Base-by-base conservation (phyloP, 2,329 filamentous ascomycete species). In the Sclerotinia trifoliorum region DNA sequence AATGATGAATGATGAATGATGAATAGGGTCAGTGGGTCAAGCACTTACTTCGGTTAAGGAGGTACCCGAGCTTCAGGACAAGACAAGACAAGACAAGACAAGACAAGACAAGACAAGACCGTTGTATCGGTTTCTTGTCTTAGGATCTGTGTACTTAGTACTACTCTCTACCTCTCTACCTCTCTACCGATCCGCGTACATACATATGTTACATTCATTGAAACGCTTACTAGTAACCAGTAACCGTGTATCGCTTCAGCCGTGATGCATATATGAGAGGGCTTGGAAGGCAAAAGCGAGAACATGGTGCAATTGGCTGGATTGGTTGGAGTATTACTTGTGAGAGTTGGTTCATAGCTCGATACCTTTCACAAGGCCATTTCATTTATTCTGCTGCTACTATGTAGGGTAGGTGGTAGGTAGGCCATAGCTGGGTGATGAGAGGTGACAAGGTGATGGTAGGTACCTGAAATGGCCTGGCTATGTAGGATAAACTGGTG, bases 91-190 rank as follows among this genome's bases (percentile, higher is more conserved):
- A n/a, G n/a, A n/a, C n/a, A n/a, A n/a, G n/a, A n/a, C n/a, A n/a
- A n/a, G n/a, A n/a, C n/a, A n/a, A n/a, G n/a, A n/a, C 35, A 35
- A 35, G 32, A 35, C 32, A 35, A 35, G 35, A 35, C 55, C 55
- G 55, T 57, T 57, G 55, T 15, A 49, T n/a, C 48, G 19, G 48
- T 49, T n/a, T 42, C 32, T 42, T 57, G 55, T 57, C 55, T 57
- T n/a, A 57, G n/a, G 24, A 17, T n/a, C 35, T 32, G 29, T 19
- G 52, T 35, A 32, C 51, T 29, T 39, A 35, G 32, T 35, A 7
- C 6, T 35, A 35, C 35, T n/a, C n/a, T n/a, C n/a, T n/a, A n/a
- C n/a, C n/a, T n/a, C n/a, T n/a, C n/a, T n/a, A n/a, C 8, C 19
- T 10, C 5, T 32, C 26, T 54, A 21, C 26, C 19, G 17, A 5